These are phyloP conservation scores for Neonectria neomacrospora DNA, from an alignment of 2,329 filamentous ascomycete species.

Conservation along the genomic window DNA sequence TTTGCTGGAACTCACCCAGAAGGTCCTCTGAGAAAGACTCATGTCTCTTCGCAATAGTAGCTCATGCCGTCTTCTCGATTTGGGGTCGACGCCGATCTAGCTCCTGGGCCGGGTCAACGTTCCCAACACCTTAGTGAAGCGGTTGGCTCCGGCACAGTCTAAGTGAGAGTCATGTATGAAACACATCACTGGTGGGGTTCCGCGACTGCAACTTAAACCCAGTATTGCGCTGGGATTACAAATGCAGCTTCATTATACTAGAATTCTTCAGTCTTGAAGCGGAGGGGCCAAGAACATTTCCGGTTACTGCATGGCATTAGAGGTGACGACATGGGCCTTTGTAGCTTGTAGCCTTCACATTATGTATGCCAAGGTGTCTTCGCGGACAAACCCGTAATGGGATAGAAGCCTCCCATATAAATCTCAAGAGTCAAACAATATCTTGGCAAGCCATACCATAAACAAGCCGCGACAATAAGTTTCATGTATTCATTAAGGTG, in stretches of 20 bases:
- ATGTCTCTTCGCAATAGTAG: too few species aligned
- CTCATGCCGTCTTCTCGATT: neutral
- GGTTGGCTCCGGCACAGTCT: neutral
- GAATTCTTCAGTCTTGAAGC: neutral
- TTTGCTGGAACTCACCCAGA: constrained; percentile 70
- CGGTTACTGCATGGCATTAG: neutral
- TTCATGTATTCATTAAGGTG: constrained; percentile 47
- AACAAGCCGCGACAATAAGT: constrained; percentile 21
- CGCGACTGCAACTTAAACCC: neutral
- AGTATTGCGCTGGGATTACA: neutral
- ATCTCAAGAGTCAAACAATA: neutral
- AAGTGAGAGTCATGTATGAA: neutral
- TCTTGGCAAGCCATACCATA: neutral
- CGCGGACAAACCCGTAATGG: too few species aligned
- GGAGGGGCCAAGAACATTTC: neutral
- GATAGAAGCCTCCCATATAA: neutral
- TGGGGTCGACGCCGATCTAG: neutral
- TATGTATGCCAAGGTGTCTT: neutral
- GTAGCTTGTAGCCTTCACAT: neutral
- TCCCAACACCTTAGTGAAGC: neutral
- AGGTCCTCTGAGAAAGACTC: constrained; percentile 57
- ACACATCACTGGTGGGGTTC: neutral
- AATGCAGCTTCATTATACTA: neutral
- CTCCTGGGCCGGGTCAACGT: neutral
- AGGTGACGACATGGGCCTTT: neutral